These are phyloP conservation scores for Mucuna pruriens DNA, from an alignment of 306 rosid genomes.

Conservation along the genomic window DNA sequence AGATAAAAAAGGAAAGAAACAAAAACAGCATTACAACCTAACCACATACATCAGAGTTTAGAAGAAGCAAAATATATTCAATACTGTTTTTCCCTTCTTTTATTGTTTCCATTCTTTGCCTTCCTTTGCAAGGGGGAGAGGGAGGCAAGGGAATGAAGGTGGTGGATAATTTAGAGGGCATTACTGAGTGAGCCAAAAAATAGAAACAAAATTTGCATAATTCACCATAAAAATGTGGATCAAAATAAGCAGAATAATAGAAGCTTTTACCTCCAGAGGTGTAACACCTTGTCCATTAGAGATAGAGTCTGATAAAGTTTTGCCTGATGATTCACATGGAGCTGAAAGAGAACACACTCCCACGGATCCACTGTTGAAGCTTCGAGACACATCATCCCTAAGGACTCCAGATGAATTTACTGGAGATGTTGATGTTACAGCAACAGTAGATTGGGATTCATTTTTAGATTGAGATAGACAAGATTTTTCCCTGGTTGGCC, in stretches of 20 bases:
- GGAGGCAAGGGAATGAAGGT: background rate
- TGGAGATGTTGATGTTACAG: constrained; percentile 51
- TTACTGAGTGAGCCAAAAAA: constrained; percentile 17
- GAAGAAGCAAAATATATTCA: constrained; percentile 3
- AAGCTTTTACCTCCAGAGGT: constrained; percentile 68
- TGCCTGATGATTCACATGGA: constrained; percentile 50
- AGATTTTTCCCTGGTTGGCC: constrained; percentile 67
- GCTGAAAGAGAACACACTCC: constrained; percentile 63
- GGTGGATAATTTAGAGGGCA: background rate
- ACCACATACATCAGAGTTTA: background rate
- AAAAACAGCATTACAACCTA: constrained; percentile 21
- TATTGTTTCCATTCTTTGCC: constrained; percentile 2
- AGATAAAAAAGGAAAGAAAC: background rate
- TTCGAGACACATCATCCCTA: constrained; percentile 59
- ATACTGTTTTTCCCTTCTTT: background rate
- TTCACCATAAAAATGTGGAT: constrained; percentile 2
- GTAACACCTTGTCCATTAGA: constrained; percentile 51
- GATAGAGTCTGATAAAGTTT: constrained; percentile 50
- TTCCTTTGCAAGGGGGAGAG: background rate
- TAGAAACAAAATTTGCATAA: constrained; percentile 24
- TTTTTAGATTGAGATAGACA: constrained; percentile 49
- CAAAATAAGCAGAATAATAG: constrained; percentile 8
- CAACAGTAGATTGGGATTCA: constrained; percentile 45
- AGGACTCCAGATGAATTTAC: constrained; percentile 48
- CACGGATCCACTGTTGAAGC: constrained; percentile 50